These are phyloP conservation scores for Phytophthora pluvialis DNA, from an alignment of 352 stramenopile genomes.

Conservation along the genomic window DNA sequence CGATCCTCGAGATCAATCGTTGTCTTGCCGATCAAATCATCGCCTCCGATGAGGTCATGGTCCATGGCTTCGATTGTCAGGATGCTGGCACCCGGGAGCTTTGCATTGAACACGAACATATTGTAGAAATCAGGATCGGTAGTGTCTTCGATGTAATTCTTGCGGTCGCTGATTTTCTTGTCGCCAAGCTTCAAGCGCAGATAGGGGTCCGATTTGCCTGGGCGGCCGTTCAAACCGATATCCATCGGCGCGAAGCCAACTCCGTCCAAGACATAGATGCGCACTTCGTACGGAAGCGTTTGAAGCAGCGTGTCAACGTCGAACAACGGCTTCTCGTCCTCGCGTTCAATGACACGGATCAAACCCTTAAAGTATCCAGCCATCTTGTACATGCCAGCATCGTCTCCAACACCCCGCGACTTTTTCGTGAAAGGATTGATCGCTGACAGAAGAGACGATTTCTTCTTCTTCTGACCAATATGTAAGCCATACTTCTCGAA, in stretches of 20 bases:
- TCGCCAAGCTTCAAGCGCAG: slow-evolving; percentile 87
- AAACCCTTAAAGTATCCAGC: slow-evolving; percentile 92
- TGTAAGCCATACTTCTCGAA: slow-evolving; percentile 91
- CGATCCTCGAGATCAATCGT: slow-evolving; percentile 94
- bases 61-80: slow-evolving; percentile 92
- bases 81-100: slow-evolving; percentile 85
- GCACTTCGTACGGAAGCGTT: slow-evolving; percentile 81
- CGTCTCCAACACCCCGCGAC: slow-evolving; percentile 35
- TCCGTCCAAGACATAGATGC: slow-evolving; percentile 89
- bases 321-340: slow-evolving; percentile 84
- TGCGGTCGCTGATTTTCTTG: slow-evolving; percentile 86
- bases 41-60: slow-evolving; percentile 88
- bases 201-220: slow-evolving; percentile 91
- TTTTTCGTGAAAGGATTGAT: slow-evolving; percentile 85
- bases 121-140: slow-evolving; percentile 94
- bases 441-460: slow-evolving; percentile 59
- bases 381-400: slow-evolving; percentile 74
- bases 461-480: slow-evolving; percentile 84
- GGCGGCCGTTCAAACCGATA: slow-evolving; percentile 76
- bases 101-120: slow-evolving; percentile 84
- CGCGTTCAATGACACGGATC: slow-evolving; percentile 85
- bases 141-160: slow-evolving; percentile 91
- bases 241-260: slow-evolving; percentile 90
- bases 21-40: slow-evolving; percentile 94
- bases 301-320: slow-evolving; percentile 73